Percentiles rank a stretch among this genome's conserved stretches.
Evolutionary conservation across 1,284 basidiomycete species (phyloP).

Genomic region (Macrocystidia cucumis): DNA sequence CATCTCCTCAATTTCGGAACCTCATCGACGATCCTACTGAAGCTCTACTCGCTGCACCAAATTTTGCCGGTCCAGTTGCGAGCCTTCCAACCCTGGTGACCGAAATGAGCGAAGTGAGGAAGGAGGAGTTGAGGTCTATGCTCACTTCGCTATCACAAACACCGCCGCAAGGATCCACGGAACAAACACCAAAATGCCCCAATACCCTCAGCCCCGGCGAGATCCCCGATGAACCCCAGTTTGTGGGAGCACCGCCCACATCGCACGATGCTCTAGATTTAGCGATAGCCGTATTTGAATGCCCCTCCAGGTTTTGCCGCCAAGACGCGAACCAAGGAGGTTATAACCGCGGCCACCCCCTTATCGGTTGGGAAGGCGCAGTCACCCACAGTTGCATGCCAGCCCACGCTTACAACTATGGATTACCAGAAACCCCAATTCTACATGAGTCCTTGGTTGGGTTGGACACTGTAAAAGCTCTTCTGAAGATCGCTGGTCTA

Average conservation of each 20-base stretch:
- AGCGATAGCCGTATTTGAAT: slow-evolving; percentile 14
- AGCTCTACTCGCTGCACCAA: slow-evolving; percentile 6
- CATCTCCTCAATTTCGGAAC: slow-evolving; percentile 13
- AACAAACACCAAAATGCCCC: neutral
- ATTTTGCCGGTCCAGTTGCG: slow-evolving; percentile 10
- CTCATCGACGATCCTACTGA: slow-evolving; percentile 13
- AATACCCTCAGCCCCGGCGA: neutral
- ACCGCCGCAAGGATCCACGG: neutral
- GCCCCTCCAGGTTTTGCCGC: slow-evolving; percentile 1
- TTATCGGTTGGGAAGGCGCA: slow-evolving; percentile 7
- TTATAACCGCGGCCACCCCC: neutral
- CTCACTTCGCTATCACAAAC: neutral
- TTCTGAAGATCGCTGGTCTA: neutral
- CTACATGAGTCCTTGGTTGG: neutral
- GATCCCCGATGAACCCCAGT: neutral
- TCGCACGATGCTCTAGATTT: slow-evolving; percentile 8
- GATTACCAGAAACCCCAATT: neutral
- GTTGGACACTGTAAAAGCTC: neutral
- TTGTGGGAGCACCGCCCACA: too few relatives aligned
- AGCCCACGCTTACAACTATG: neutral
- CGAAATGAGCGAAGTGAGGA: slow-evolving; percentile 6
- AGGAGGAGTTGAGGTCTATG: slow-evolving; percentile 5
- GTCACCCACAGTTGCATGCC: neutral
- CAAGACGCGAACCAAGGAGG: slow-evolving; percentile 3
- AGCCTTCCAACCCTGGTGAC: slow-evolving; percentile 11